Conservation (phyloP, 2,329 filamentous ascomycete species). For the Cladosporium cucumerinum region DNA sequence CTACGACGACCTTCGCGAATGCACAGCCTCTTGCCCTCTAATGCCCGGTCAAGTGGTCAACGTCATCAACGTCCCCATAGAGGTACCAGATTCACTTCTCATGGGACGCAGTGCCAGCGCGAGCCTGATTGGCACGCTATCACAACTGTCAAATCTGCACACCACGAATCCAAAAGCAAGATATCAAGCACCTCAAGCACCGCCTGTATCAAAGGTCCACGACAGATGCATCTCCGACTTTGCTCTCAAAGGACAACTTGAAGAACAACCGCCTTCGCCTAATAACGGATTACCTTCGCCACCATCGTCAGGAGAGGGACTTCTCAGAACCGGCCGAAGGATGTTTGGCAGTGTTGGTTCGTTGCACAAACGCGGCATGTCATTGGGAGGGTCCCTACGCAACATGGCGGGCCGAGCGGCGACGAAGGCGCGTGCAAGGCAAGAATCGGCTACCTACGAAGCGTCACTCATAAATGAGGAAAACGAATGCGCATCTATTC, state of each 20-base stretch:
- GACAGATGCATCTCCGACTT: conserved; percentile 31
- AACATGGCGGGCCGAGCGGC: conserved; percentile 10
- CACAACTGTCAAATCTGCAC: conserved; percentile 19
- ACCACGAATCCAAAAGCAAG: conserved; percentile 31
- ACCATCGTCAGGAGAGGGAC: background rate
- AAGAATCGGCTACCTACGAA: conserved; percentile 5
- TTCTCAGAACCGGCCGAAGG: background rate
- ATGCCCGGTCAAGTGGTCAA: conserved; percentile 87
- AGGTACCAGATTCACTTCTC: conserved; percentile 40
- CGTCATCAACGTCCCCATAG: conserved; percentile 73
- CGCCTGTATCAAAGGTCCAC: conserved; percentile 31
- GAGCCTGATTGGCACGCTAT: conserved; percentile 27
- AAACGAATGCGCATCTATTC: conserved; percentile 1
- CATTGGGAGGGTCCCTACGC: background rate
- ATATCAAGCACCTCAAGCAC: conserved; percentile 28
- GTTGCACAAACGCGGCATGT: background rate
- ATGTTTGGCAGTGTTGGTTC: conserved; percentile 11
- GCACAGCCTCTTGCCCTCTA: conserved; percentile 76
- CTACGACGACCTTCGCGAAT: conserved; percentile 68
- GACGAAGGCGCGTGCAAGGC: background rate
- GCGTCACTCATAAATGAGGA: conserved; percentile 7
- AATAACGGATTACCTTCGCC: background rate
- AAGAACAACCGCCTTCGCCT: conserved; percentile 17
- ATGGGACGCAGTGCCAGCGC: conserved; percentile 31
- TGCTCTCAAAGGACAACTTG: conserved; percentile 28